Base-by-base conservation (phyloP, 129 eudicot species). In the Flaveria bidentis region DNA sequence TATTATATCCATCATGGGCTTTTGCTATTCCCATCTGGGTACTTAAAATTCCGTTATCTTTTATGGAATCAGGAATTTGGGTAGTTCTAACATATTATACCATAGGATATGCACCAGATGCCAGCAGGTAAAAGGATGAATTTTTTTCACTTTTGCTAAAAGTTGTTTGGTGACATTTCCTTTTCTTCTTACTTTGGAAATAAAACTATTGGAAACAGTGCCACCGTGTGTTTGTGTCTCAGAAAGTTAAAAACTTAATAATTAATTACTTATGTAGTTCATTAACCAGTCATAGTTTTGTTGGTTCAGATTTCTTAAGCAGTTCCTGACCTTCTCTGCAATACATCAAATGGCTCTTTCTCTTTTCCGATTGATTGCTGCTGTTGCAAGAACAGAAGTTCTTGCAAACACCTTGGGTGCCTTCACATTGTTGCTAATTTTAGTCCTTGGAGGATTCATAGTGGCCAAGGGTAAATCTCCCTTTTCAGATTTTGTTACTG, bases 81-180 rank as follows among this genome's bases (percentile, higher is more conserved):
- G 44, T 63, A 3, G 8, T 62, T 46, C 26, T 75, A 26, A 75
- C 78, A 75, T 75, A 75, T 75, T 75, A 75, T 53, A 75, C 78
- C 20, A 61, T 75, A 4, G 78, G 78, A 30, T 75, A 58, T 25
- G 78, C 78, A 22, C 78, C 78, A 28, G 39, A 62, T 17, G 66
- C 76, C 20, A 52, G 65, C 42, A 52, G 76, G 76, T 9, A 52
- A 53, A 64, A n/a, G 53, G 50, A 25, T 36, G 41, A 36, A 36
- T 36, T 33, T 33, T 0, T 1, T 33, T 33, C 6, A 33, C 6
- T 33, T 1, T 36, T 36, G 41, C 41, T 36, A 36, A 36, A 36
- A 36, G 41, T 36, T 36, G 7, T 36, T 36, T 7, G 5, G 41
- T 36, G 41, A 36, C 41, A 4, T 36, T 36, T 36, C 41, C 41